Conservation (phyloP, 768 basidiomycete genomes). For the Tricholoma sp. region DNA sequence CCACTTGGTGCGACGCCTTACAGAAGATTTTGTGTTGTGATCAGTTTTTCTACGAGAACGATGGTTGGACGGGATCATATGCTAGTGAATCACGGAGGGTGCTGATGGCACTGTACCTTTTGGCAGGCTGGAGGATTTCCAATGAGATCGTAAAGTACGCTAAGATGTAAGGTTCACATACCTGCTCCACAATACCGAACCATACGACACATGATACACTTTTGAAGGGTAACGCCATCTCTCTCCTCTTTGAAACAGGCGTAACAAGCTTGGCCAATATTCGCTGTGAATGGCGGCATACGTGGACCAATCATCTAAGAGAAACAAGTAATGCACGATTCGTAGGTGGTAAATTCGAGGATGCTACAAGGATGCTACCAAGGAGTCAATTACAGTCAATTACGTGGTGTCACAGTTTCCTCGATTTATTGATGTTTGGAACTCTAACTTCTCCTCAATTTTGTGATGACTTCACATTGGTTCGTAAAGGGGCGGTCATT, state of each 20-base stretch:
- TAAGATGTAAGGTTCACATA: slow-evolving; percentile 6
- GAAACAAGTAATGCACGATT: too few species aligned
- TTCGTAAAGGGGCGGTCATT: too few species aligned
- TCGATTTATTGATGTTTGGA: neutral
- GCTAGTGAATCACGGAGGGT: too few species aligned
- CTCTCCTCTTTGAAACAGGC: slow-evolving; percentile 23
- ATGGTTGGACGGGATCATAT: too few species aligned
- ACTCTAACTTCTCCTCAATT: too few species aligned
- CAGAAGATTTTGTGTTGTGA: slow-evolving; percentile 26
- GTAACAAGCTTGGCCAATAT: slow-evolving; percentile 26
- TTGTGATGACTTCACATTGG: too few species aligned
- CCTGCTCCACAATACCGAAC: slow-evolving; percentile 29
- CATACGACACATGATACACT: slow-evolving; percentile 25
- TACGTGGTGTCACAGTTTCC: neutral
- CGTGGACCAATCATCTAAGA: neutral
- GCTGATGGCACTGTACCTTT: neutral
- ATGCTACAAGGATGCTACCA: too few species aligned
- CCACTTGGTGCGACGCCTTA: slow-evolving; percentile 24
- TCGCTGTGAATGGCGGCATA: slow-evolving; percentile 20
- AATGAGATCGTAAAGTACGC: neutral
- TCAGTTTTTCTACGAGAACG: slow-evolving; percentile 24
- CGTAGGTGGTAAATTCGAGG: too few species aligned
- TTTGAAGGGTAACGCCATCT: slow-evolving; percentile 16
- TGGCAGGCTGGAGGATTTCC: neutral
- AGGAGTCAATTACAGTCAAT: too few species aligned